Percentiles rank a stretch among this genome's conserved stretches.
Conservation (phyloP, 2,329 filamentous ascomycete species). For the Kalaharituber pfeilii region DNA sequence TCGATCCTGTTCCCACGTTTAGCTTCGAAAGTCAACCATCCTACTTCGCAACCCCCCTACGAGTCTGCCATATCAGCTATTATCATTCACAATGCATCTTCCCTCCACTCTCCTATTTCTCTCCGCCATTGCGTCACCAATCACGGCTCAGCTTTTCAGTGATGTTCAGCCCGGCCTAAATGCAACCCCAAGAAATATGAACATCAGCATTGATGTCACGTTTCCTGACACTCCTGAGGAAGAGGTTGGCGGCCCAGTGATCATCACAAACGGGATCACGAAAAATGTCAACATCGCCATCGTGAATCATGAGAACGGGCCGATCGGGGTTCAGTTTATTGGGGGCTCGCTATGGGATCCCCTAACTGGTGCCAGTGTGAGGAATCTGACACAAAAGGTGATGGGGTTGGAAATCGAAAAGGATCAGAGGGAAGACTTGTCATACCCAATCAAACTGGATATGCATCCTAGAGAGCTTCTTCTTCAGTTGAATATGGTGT, state of each 20-base stretch:
- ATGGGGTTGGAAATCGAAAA: conserved; percentile 8
- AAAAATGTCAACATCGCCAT: conserved; percentile 70
- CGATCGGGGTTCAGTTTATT: conserved; percentile 59
- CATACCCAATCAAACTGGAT: conserved; percentile 75
- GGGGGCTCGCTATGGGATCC: conserved; percentile 52
- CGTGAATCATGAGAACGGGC: conserved; percentile 61
- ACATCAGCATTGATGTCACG: conserved; percentile 46
- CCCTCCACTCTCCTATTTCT: conserved; percentile 16
- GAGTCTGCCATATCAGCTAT: too few species aligned
- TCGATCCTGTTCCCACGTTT: too few species aligned
- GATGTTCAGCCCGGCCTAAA: conserved; percentile 19
- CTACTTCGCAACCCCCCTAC: too few species aligned
- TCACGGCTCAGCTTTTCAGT: conserved; percentile 12
- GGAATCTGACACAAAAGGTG: conserved; percentile 56
- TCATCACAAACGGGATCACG: conserved; percentile 80
- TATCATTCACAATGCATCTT: conserved; percentile 10
- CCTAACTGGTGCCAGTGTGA: conserved; percentile 46
- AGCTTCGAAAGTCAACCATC: too few species aligned
- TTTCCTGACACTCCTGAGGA: conserved; percentile 41
- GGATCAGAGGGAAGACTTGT: conserved; percentile 38
- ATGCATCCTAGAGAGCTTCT: conserved; percentile 81
- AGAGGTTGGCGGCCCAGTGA: conserved; percentile 67
- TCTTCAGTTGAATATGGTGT: conserved; percentile 57
- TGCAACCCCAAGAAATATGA: conserved; percentile 33
- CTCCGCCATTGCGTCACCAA: conserved; percentile 11